Base-by-base conservation (phyloP, 176 grass and related monocot species). In the Eleusine indica region DNA sequence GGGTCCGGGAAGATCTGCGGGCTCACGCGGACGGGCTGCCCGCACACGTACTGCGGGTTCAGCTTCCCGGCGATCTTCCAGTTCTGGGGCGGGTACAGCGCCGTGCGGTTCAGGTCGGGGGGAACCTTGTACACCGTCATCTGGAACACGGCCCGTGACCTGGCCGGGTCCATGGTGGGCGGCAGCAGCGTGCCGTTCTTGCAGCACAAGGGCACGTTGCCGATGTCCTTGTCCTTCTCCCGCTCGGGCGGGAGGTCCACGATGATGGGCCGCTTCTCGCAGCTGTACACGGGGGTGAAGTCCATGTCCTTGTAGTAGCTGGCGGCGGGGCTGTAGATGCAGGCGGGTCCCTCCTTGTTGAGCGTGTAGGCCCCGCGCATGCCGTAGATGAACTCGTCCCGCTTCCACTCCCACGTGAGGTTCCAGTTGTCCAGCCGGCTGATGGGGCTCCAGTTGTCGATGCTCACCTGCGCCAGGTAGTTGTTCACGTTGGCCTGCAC, bases 371-470 rank as follows among this genome's bases (percentile, higher is more conserved):
- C 96, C 63, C 93, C 96, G 54, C 78, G 85, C 93, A 99, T 94
- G 30, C 0, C 90, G 80, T 87, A 74, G 89, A 96, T 99, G 85
- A 99, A 96, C 80, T 99, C 93, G 43, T 87, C 91, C 29, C 93
- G 90, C 77, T 95, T 93, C 93, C 96, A 99, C 83, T 99, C 93
- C 96, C 96, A 99, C 10, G 93, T 96, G 19, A 99, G 85, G 77
- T 99, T 95, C 96, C 96, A 99, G 70, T 94, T 96, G 85, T 99
- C 96, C 6, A 99, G 91, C 7, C 93, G 89, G 74, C 89, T 87
- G 22, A 99, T 85, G 54, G 91, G 93, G 82, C 84, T 91, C 93
- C 91, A 90, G 85, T 93, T 99, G 89, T 99, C 88, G 78, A 99
- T 92, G 49, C 93, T 96, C 83, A 98, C 91, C 80, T 99, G 91